Percentiles rank a stretch among this genome's conserved stretches.
Evolutionary conservation across 2,329 filamentous ascomycete genomes (phyloP).

Genomic region (Neospermospora avenae): DNA sequence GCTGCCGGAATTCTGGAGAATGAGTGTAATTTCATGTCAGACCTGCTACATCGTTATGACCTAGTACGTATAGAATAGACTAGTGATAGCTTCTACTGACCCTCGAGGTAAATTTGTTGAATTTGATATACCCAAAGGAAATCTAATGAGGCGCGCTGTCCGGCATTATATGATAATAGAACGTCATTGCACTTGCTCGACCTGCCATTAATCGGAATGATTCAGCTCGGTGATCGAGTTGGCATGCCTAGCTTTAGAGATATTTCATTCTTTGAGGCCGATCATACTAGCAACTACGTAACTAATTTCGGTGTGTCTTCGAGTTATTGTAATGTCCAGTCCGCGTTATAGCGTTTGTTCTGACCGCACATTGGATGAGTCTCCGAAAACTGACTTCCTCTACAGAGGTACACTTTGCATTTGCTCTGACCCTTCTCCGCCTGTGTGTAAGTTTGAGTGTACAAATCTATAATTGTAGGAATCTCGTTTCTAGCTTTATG

Average conservation of each 20-base stretch:
- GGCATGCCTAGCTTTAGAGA: constrained; percentile 54
- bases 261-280: constrained; percentile 44
- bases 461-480: constrained; percentile 49
- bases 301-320: constrained; percentile 43
- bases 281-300: constrained; percentile 46
- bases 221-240: constrained; percentile 50
- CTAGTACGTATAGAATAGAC: constrained; percentile 39
- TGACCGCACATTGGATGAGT: neutral
- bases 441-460: constrained; percentile 52
- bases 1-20: constrained; percentile 60
- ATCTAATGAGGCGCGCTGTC: constrained; percentile 52
- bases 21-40: constrained; percentile 52
- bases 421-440: constrained; percentile 55
- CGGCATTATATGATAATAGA: constrained; percentile 57
- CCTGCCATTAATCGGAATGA: constrained; percentile 52
- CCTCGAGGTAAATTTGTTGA: constrained; percentile 41
- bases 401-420: constrained; percentile 53
- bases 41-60: constrained; percentile 54
- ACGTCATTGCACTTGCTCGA: constrained; percentile 55
- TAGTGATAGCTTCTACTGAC: constrained; percentile 9
- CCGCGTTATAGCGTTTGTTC: neutral
- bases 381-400: neutral
- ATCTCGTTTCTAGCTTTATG: too few species aligned
- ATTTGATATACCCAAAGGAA: constrained; percentile 45
- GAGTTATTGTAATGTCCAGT: neutral